phyloP scores from a whole-genome alignment of 1,139 yeast genomes.

The Nakaseomyces nivariensis region DNA sequence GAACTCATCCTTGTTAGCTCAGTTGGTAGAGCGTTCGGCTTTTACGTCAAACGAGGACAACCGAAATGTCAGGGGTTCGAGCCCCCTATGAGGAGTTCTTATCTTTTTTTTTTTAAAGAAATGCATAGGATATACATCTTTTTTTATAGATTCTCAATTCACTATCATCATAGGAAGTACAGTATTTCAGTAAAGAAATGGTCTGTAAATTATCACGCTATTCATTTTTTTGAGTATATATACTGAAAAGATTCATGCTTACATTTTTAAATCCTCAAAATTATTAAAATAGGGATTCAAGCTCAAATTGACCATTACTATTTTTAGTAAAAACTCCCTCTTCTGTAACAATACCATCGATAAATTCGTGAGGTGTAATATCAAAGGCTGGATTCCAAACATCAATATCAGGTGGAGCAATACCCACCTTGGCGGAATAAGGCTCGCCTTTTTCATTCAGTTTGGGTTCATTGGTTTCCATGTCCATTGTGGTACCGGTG shows the following conservation, averaged over 20 bases:
- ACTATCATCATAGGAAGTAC: too few species aligned
- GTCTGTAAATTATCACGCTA: too few species aligned
- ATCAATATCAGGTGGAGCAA: constrained; percentile 74
- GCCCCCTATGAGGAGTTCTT: constrained; percentile 33
- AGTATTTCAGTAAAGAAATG: too few species aligned
- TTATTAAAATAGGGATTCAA: constrained; percentile 18
- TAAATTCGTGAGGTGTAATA: constrained; percentile 72
- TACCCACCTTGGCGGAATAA: constrained; percentile 53
- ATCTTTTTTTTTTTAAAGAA: constrained; percentile 5
- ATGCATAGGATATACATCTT: too few species aligned
- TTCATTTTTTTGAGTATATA: too few species aligned
- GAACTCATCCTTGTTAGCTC: constrained; percentile 32
- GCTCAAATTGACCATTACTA: constrained; percentile 37
- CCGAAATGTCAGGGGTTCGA: constrained; percentile 34
- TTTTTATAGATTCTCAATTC: too few species aligned
- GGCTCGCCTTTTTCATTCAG: constrained; percentile 30
- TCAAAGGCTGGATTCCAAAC: constrained; percentile 98
- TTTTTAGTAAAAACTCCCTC: constrained; percentile 44
- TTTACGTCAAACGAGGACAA: constrained; percentile 28
- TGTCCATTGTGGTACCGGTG: constrained; percentile 50
- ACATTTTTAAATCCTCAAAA: too few species aligned
- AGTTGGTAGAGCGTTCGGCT: constrained; percentile 31
- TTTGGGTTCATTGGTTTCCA: constrained; percentile 26
- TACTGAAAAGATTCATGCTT: too few species aligned
- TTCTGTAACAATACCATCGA: constrained; percentile 87